Conservation (phyloP, 2,329 filamentous ascomycete genomes). For the Beauveria sp. region DNA sequence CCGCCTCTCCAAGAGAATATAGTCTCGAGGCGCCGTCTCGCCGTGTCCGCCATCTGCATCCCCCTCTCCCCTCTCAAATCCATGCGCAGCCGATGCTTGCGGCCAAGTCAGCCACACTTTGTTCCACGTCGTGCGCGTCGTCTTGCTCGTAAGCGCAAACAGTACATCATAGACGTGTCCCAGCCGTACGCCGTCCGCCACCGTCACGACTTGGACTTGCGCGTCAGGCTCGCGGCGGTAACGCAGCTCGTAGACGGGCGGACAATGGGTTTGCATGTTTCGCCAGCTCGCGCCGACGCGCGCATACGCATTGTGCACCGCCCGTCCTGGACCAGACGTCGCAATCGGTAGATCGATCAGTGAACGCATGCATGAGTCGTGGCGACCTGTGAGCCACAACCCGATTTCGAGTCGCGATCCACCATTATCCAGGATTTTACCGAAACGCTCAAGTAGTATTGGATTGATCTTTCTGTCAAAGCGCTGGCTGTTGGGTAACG, state of each 20-base stretch:
- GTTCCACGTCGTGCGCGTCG: not conserved
- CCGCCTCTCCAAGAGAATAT: not conserved
- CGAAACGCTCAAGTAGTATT: not conserved
- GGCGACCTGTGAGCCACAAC: not conserved
- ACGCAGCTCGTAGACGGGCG: not conserved
- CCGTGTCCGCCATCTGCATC: not conserved
- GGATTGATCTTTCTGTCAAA: not conserved
- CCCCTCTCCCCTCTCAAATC: too few species aligned
- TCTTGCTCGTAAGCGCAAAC: not conserved
- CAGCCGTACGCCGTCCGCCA: not conserved
- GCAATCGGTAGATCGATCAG: constrained; percentile 1
- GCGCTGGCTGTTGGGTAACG: too few species aligned
- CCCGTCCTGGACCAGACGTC: not conserved
- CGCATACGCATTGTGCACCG: not conserved
- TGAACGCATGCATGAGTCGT: not conserved
- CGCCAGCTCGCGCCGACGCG: not conserved
- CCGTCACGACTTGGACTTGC: not conserved
- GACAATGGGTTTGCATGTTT: not conserved
- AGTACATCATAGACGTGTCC: not conserved
- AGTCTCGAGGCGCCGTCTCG: not conserved
- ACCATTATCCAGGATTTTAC: not conserved
- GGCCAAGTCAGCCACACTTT: not conserved
- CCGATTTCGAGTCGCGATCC: not conserved
- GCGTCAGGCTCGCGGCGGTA: not conserved
- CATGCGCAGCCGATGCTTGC: not conserved